These are phyloP conservation scores for Penicillium parvum DNA, from an alignment of 495 filamentous ascomycete species.

Conservation along the genomic window DNA sequence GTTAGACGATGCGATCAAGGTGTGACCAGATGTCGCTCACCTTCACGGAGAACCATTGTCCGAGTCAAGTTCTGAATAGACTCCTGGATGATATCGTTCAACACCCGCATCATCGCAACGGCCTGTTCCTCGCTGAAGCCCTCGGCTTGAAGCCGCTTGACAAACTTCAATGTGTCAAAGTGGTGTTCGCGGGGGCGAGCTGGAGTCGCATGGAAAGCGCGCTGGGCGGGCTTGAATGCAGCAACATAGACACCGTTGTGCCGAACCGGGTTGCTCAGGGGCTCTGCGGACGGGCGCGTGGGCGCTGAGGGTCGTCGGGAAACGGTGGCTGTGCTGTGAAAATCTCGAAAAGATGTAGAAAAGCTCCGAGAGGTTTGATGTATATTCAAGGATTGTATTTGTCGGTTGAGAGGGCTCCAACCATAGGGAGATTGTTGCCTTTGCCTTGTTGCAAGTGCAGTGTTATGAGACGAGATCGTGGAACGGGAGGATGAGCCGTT, in stretches of 20 bases:
- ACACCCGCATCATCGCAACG: constrained; percentile 93
- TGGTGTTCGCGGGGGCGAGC: constrained; percentile 72
- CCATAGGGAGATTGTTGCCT: constrained; percentile 18
- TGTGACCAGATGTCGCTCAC: constrained; percentile 21
- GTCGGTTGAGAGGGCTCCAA: constrained; percentile 22
- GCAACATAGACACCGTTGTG: constrained; percentile 49
- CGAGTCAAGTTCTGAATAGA: constrained; percentile 97
- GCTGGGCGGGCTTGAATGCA: constrained; percentile 37
- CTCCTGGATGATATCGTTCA: constrained; percentile 96
- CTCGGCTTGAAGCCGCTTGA: constrained; percentile 81
- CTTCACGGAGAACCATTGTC: constrained; percentile 98
- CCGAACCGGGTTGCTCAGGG: constrained; percentile 31
- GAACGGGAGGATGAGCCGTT: constrained; percentile 39
- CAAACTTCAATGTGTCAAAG: constrained; percentile 97
- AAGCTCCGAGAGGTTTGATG: constrained; percentile 18
- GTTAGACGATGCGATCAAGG: too few species aligned
- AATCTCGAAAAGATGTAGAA: constrained; percentile 19
- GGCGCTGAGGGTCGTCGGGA: constrained; percentile 18
- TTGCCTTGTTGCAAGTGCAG: constrained; percentile 25
- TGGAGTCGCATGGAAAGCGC: constrained; percentile 66
- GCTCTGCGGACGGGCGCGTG: constrained; percentile 10
- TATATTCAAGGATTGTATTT: constrained; percentile 14
- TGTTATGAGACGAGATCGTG: constrained; percentile 27
- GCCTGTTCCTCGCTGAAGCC: constrained; percentile 95
- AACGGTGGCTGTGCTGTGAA: constrained; percentile 16